Conservation (phyloP, 768 basidiomycete species). For the Cyclocybe cylindracea region DNA sequence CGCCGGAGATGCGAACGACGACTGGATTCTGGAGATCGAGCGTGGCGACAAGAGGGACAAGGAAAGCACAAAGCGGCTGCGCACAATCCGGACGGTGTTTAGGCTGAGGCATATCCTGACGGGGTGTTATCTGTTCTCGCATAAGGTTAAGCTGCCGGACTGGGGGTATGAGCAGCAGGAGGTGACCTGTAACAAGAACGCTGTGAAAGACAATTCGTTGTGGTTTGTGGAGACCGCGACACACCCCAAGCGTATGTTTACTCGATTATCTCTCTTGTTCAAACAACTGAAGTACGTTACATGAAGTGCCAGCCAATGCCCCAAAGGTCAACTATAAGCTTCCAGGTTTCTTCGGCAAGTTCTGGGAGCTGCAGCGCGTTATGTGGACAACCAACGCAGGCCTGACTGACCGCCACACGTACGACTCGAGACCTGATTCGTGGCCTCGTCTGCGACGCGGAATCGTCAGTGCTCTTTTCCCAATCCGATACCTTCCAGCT, state of each 20-base stretch:
- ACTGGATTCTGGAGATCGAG: slow-evolving; percentile 89
- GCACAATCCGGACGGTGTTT: slow-evolving; percentile 82
- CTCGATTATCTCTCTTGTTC: not conserved
- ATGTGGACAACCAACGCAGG: slow-evolving; percentile 99
- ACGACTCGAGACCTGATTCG: slow-evolving; percentile 87
- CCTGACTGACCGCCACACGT: slow-evolving; percentile 91
- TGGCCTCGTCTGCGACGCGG: slow-evolving; percentile 94
- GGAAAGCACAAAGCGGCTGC: slow-evolving; percentile 68
- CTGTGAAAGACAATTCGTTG: slow-evolving; percentile 82
- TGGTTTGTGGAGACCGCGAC: slow-evolving; percentile 92
- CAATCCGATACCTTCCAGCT: not conserved
- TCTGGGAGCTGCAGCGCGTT: slow-evolving; percentile 87
- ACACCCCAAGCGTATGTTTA: slow-evolving; percentile 67
- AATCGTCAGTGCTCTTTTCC: slow-evolving; percentile 61
- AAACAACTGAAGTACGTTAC: not conserved
- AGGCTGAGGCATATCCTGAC: slow-evolving; percentile 81
- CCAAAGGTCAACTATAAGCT: slow-evolving; percentile 86
- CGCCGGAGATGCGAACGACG: slow-evolving; percentile 88
- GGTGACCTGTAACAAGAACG: slow-evolving; percentile 99
- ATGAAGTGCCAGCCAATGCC: slow-evolving; percentile 67
- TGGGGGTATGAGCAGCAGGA: slow-evolving; percentile 99
- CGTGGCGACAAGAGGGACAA: slow-evolving; percentile 62
- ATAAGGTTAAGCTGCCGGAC: slow-evolving; percentile 96
- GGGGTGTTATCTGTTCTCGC: slow-evolving; percentile 96
- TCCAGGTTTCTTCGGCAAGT: slow-evolving; percentile 91